Evolutionary conservation across 441 rosid species (phyloP).

Genomic region (Caryocar brasiliense): DNA sequence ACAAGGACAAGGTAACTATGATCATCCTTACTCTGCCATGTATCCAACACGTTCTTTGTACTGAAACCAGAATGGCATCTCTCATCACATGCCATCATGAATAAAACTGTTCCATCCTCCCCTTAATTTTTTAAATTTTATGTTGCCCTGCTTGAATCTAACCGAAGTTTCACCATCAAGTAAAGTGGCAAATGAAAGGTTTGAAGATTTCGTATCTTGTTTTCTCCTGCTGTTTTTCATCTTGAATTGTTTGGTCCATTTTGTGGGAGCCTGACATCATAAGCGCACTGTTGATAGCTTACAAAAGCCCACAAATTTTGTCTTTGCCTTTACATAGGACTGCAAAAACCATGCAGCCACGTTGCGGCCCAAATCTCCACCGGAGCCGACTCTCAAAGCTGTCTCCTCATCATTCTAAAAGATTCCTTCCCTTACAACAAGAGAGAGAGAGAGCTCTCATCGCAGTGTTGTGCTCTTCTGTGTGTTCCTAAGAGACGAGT

Average conservation of each 20-base stretch:
- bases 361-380: conserved; percentile 17
- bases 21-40: too few species aligned
- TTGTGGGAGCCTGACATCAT: conserved; percentile 4
- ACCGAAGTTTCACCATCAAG: too few species aligned
- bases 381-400: neutral
- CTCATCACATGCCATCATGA: too few species aligned
- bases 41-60: too few species aligned
- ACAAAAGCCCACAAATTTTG: conserved; percentile 24
- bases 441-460: neutral
- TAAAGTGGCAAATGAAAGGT: neutral
- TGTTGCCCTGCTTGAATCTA: too few species aligned
- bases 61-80: too few species aligned
- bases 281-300: conserved; percentile 17
- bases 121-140: too few species aligned
- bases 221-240: neutral
- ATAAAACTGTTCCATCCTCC: too few species aligned
- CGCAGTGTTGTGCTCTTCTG: too few species aligned
- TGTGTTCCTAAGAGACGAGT: too few species aligned
- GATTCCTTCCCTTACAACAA: neutral
- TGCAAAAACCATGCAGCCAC: conserved; percentile 18
- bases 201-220: neutral
- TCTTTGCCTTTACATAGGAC: conserved; percentile 8
- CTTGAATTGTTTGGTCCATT: neutral
- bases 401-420: neutral
- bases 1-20: too few species aligned